Evolutionary conservation across 345 rosid species (phyloP).

Genomic region (Turnera subulata): DNA sequence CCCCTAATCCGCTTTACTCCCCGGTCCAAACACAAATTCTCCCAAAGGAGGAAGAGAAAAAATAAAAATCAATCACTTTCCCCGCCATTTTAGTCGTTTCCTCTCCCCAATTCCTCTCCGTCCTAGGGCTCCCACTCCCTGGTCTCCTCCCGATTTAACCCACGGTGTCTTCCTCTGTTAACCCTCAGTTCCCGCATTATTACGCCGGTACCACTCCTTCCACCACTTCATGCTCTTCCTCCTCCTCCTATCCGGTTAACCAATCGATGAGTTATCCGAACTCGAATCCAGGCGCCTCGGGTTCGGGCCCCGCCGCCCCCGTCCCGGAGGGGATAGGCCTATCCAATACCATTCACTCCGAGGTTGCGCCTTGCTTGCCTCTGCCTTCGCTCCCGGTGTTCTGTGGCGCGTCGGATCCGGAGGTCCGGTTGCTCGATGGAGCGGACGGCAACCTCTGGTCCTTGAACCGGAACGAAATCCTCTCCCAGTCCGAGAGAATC

Average conservation of each 20-base stretch:
- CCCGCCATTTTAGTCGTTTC: constrained; percentile 64
- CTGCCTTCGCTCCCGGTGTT: constrained; percentile 85
- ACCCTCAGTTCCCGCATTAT: constrained; percentile 20
- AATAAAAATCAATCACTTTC: constrained; percentile 25
- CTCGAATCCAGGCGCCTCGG: constrained; percentile 35
- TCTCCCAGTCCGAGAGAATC: constrained; percentile 61
- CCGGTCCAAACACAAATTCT: constrained; percentile 14
- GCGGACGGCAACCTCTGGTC: constrained; percentile 32
- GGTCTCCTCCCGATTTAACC: constrained; percentile 4
- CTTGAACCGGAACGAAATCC: constrained; percentile 62
- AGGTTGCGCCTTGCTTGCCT: constrained; percentile 84
- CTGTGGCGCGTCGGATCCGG: constrained; percentile 74
- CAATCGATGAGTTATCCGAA: constrained; percentile 48
- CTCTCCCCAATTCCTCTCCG: constrained; percentile 8
- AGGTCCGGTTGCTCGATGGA: constrained; percentile 63
- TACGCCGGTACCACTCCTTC: constrained; percentile 2
- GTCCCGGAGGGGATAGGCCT: constrained; percentile 61
- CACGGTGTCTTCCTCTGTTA: constrained; percentile 25
- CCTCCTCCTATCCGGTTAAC: constrained; percentile 22
- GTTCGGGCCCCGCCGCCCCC: constrained; percentile 22
- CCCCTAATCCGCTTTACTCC: not conserved
- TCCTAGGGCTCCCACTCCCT: constrained; percentile 45
- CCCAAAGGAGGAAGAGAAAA: no score
- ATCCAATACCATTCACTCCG: constrained; percentile 88
- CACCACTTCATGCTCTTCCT: constrained; percentile 31